Conservation (phyloP, 106 monocot species). For the Cymbidium sinense region DNA sequence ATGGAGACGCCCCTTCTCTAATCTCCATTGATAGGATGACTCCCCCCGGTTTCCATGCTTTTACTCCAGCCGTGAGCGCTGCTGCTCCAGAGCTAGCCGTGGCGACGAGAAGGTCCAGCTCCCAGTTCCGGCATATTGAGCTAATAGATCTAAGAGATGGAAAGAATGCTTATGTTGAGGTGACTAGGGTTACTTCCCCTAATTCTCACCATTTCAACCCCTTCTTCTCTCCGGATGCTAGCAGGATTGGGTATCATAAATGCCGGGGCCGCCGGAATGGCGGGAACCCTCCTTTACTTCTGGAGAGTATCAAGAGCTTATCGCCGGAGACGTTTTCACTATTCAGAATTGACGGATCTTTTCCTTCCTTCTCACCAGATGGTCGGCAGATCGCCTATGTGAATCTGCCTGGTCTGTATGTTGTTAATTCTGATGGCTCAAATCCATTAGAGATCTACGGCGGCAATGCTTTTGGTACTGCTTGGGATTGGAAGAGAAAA, state of each 20-base stretch:
- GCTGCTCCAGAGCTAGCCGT: slow-evolving; percentile 44
- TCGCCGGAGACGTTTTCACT: slow-evolving; percentile 31
- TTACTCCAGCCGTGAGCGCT: slow-evolving; percentile 71
- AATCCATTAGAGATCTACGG: slow-evolving; percentile 28
- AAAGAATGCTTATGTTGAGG: slow-evolving; percentile 32
- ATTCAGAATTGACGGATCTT: slow-evolving; percentile 74
- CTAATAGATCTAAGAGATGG: slow-evolving; percentile 34
- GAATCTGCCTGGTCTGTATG: slow-evolving; percentile 57
- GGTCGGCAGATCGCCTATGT: slow-evolving; percentile 63
- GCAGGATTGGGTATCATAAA: slow-evolving; percentile 65
- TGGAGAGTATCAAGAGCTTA: slow-evolving; percentile 60
- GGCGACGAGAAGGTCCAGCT: slow-evolving; percentile 59
- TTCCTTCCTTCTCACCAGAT: slow-evolving; percentile 84
- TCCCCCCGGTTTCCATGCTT: slow-evolving; percentile 86
- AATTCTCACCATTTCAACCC: slow-evolving; percentile 75
- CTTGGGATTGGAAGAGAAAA: slow-evolving; percentile 94
- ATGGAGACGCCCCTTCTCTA: neutral
- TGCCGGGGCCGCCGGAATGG: slow-evolving; percentile 46
- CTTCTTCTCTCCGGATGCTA: slow-evolving; percentile 60
- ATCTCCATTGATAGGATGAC: slow-evolving; percentile 44
- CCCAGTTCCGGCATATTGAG: slow-evolving; percentile 79
- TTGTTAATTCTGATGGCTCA: slow-evolving; percentile 72
- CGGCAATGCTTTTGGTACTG: slow-evolving; percentile 60
- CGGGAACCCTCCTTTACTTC: slow-evolving; percentile 30
- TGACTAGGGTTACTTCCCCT: slow-evolving; percentile 49